Evolutionary conservation across 177 flowering plant genomes (phyloP).

Genomic region (Tripterygium wilfordii): DNA sequence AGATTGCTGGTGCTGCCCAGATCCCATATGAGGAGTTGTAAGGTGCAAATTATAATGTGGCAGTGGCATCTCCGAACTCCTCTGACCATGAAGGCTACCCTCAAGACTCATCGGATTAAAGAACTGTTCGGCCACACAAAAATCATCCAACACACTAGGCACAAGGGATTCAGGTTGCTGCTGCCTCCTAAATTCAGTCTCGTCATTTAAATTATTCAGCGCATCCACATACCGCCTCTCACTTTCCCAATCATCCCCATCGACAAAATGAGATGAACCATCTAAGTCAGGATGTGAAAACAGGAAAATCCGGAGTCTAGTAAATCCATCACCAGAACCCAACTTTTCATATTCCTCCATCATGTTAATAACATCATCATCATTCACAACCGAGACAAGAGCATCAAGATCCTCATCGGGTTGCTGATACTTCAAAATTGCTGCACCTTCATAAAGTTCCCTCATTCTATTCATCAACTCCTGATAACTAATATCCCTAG

Average conservation of each 20-base stretch:
- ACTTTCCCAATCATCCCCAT: constrained; percentile 73
- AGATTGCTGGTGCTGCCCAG: constrained; percentile 27
- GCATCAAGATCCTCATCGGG: constrained; percentile 99
- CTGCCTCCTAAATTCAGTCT: constrained; percentile 45
- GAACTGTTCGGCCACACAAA: constrained; percentile 42
- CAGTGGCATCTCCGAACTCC: constrained; percentile 47
- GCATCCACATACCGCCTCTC: constrained; percentile 97
- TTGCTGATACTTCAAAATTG: constrained; percentile 84
- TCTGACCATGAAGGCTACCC: constrained; percentile 40
- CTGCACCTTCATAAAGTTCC: constrained; percentile 75
- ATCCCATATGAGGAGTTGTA: constrained; percentile 40
- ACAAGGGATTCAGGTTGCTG: constrained; percentile 42
- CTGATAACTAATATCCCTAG: constrained; percentile 55
- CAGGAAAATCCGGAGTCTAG: constrained; percentile 79
- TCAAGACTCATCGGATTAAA: constrained; percentile 44
- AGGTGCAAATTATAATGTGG: constrained; percentile 50
- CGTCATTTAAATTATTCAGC: constrained; percentile 72
- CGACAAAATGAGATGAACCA: constrained; percentile 39
- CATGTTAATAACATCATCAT: constrained; percentile 94
- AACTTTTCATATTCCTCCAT: constrained; percentile 99
- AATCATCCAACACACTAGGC: constrained; percentile 32
- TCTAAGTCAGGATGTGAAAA: constrained; percentile 71
- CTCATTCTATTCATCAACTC: constrained; percentile 80
- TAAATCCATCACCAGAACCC: constrained; percentile 76
- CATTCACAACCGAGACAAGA: constrained; percentile 91